Base-by-base conservation (phyloP, 202 grass and related monocot species). In the Alloteropsis angusta region DNA sequence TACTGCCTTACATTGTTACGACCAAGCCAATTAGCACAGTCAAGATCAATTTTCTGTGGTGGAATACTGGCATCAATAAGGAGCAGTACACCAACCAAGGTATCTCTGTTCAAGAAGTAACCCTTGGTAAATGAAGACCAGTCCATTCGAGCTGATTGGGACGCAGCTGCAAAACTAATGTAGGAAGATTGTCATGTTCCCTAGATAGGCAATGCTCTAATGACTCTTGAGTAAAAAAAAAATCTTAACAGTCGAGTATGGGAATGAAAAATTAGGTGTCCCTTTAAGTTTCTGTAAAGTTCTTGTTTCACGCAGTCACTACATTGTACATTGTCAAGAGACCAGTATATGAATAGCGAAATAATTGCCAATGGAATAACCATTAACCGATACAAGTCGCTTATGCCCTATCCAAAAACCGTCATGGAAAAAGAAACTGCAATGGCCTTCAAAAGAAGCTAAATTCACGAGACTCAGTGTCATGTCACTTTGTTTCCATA, bases 111-210 rank as follows among this genome's bases (percentile, higher is more conserved):
- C 76, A 99, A 78, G 62, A 96, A 99, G 85, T 93, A 99, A 13
- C 96, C 96, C 74, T 96, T 99, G 23, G 92, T 99, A 88, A 99
- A 96, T 30, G 88, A 80, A 60, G 96, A 99, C 96, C 96, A 96
- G 57, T 99, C 96, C 46, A 80, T 91, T 87, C 88, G 85, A 60
- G 87, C 87, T 59, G 92, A 87, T 60, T 87, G 87, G 57, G 90
- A 88, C 12, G 88, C 85, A 80, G 89, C 85, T 35, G 96, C 96
- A 65, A 93, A 99, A 59, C 92, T 99, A 88, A 85, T 64, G 15
- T 16, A 71, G 10, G 49, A 41, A 88, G 12, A 80, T 62, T 41
- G 23, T 85, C 42, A 69, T 26, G 19, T 38, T 60, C 6, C 28
- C 1, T 12, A 37, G 6, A 60, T 50, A 72, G 7, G 34, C 12